phyloP scores from a whole-genome alignment of 2,329 filamentous ascomycete genomes.

The Botrytis galanthina region DNA sequence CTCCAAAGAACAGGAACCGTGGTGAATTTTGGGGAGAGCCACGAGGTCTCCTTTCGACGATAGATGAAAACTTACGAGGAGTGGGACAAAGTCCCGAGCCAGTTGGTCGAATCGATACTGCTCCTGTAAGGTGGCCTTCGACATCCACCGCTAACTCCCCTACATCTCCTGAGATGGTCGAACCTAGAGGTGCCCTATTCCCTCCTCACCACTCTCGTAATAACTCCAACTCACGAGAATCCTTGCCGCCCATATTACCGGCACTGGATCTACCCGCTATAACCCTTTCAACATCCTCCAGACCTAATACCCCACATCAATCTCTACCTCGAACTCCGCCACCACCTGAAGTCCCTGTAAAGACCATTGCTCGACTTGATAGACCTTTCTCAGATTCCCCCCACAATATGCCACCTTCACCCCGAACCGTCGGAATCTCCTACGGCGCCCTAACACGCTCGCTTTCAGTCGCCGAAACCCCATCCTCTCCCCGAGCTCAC shows the following conservation, averaged over 20 bases:
- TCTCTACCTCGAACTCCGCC: background rate
- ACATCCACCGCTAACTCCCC: slow-evolving; percentile 10
- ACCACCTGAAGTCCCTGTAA: background rate
- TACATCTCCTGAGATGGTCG: background rate
- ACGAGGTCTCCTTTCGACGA: background rate
- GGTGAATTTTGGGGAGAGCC: slow-evolving; percentile 7
- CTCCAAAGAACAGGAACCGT: background rate
- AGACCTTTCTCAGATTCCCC: slow-evolving; percentile 10
- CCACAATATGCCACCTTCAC: background rate
- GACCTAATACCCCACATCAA: slow-evolving; percentile 1
- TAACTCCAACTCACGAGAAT: background rate
- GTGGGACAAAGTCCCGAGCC: background rate
- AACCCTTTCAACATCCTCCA: background rate
- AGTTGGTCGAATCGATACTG: background rate
- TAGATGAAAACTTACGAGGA: slow-evolving; percentile 8
- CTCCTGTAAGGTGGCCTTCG: slow-evolving; percentile 5
- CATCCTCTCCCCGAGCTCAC: background rate
- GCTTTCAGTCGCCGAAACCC: background rate
- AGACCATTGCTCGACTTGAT: background rate
- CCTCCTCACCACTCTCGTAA: background rate
- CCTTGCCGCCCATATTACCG: slow-evolving; percentile 1
- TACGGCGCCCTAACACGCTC: slow-evolving; percentile 1
- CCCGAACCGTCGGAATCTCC: background rate
- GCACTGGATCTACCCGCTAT: slow-evolving; percentile 10
- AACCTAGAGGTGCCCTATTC: background rate